Base-by-base conservation (phyloP, 176 grass and related monocot species). In the Oryza meridionalis region DNA sequence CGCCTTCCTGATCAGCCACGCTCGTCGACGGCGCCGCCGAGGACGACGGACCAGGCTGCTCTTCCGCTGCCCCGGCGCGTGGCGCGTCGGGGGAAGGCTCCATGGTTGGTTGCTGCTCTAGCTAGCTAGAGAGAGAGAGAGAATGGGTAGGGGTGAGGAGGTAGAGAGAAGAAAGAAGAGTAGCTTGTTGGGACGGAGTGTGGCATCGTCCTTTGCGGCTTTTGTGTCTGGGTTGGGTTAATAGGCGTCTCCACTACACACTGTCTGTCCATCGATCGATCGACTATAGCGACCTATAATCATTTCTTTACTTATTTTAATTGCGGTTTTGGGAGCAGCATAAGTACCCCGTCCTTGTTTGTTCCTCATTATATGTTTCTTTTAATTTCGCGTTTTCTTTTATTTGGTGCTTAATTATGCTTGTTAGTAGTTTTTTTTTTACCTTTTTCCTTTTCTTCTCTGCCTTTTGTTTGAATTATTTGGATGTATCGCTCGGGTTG, bases 171-270 rank as follows among this genome's bases (percentile, higher is more conserved):
- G 75, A 84, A 1, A 31, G 29, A 31, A 31, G 29, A 31, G 29
- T 31, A 31, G 29, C 79, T 86, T 85, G 79, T 83, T 90, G 84
- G 69, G 77, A 50, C 79, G 69, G 77, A 50, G 79, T 61, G 84
- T 86, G 84, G 88, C 80, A 86, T 83, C 29, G 29, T 31, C 75
- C 84, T 78, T 86, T 74, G 75, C 79, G 79, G 84, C 84, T 90
- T 90, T 90, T 90, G 79, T 66, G 38, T 80, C 63, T 78, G 79
- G 79, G 79, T 86, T 90, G 84, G 26, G 49, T 86, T 90, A 90
- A 90, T 82, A 83, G 84, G 84, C 79, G 79, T 83, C 88, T 86
- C 88, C 88, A 90, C 88, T 90, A 90, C 47, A 90, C 88, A 72
- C 88, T 86, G 84, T 90, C 29, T 31, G 29, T 31, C 29, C 29